Evolutionary conservation across 2,329 filamentous ascomycete species (phyloP), one percentile per base, ranked within the genome.

Genomic region (Colletotrichum abscissum): DNA sequence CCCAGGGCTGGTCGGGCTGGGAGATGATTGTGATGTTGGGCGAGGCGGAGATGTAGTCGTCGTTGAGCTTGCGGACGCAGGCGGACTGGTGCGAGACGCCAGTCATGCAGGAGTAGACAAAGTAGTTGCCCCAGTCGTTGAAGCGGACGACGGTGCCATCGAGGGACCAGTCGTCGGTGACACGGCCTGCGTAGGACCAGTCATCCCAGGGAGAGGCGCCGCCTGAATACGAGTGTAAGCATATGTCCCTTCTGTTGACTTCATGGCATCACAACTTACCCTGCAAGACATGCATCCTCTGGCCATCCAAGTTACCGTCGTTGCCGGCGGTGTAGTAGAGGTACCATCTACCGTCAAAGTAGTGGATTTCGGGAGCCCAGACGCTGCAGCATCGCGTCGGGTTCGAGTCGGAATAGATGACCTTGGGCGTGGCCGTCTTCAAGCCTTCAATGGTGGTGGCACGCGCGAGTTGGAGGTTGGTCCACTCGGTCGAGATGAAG

Each of bases 321-420:
- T 81, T 82, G 0, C 88, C 88, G 1, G 88, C 86, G 0, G 88
- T 88, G 77, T 90, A 91, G 80, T 90, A 91, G 52, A 91, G 84
- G 69, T 88, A 90, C 88, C 88, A 86, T 22, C 67, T 76, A 16
- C 80, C 81, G n/a, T 85, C 82, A 8, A 90, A 77, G 69, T 86
- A 86, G 76, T 90, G 88, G 0, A 89, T 80, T 75, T 90, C 88
- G 0, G 88, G 89, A 0, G 89, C 88, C 89, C 89, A 91, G 49
- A 91, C 85, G 67, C 89, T 89, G 78, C 87, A 88, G 78, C 86
- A 87, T 19, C 87, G 82, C 4, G 80, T 81, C 1, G 87, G 77
- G 19, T 84, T 85, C 5, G 78, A 80, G 68, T 88, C 86, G 0
- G 82, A 84, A 81, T 87, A 91, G 33, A 91, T 86, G 3, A 82